phyloP scores from a whole-genome alignment of 495 filamentous ascomycete genomes.

The Aspergillus incahuasiensis region DNA sequence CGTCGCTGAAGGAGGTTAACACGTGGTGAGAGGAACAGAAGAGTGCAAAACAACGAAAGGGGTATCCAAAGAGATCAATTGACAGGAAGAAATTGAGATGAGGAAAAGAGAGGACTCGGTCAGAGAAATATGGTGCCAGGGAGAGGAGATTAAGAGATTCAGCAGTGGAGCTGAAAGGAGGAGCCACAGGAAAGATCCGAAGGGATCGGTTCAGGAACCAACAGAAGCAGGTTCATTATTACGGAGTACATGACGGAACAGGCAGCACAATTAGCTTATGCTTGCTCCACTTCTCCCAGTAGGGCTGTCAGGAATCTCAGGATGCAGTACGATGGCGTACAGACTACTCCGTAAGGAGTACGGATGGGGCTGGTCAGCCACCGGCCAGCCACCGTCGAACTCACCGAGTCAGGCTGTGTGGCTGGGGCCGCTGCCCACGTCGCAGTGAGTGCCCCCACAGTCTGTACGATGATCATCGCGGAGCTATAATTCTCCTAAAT shows the following conservation, averaged over 20 bases:
- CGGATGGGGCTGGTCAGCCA: neutral
- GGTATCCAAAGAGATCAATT: slow-evolving; percentile 5
- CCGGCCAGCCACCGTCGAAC: neutral
- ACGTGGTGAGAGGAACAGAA: neutral
- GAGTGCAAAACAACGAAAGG: neutral
- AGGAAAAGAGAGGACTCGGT: neutral
- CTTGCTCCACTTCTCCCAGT: too few species aligned
- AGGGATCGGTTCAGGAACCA: neutral
- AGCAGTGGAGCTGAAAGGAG: neutral
- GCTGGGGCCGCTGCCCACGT: too few species aligned
- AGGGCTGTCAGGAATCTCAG: too few species aligned
- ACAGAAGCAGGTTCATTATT: neutral
- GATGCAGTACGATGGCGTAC: too few species aligned
- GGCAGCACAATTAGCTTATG: neutral
- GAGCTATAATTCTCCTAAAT: too few species aligned
- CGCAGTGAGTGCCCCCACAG: too few species aligned
- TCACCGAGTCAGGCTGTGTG: neutral
- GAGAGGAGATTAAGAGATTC: neutral
- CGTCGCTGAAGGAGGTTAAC: neutral
- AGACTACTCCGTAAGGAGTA: too few species aligned
- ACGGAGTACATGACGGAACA: neutral
- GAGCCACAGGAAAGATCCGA: neutral
- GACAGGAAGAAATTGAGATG: neutral
- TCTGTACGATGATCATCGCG: neutral
- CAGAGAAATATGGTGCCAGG: neutral